A percentile compares a stretch with the other conserved stretches of the same genome.
Conservation (phyloP, 768 basidiomycete species). For the Calocera viscosa region DNA sequence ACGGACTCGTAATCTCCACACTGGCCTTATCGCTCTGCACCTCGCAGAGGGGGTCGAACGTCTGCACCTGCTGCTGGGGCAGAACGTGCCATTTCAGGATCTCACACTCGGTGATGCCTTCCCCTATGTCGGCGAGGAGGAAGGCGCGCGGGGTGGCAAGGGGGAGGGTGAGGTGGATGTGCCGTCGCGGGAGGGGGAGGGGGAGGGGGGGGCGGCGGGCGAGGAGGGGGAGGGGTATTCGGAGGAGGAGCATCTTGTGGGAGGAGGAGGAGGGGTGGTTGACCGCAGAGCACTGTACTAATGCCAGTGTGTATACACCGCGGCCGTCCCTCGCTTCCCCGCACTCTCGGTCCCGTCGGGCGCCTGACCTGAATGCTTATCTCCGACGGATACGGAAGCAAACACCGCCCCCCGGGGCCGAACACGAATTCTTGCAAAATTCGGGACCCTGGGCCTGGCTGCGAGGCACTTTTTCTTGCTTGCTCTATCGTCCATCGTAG, state of each 20-base stretch:
- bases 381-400: too few relatives aligned
- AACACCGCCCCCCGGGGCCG: too few relatives aligned
- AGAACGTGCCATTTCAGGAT: conserved; percentile 64
- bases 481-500: too few relatives aligned
- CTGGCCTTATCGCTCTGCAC: conserved; percentile 85
- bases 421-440: too few relatives aligned
- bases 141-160: conserved; percentile 8
- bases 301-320: too few relatives aligned
- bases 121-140: conserved; percentile 41
- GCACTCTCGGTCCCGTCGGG: too few relatives aligned
- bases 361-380: too few relatives aligned
- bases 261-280: neutral
- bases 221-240: neutral
- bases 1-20: conserved; percentile 83
- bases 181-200: neutral
- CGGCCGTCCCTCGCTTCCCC: too few relatives aligned
- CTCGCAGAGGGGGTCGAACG: conserved; percentile 57
- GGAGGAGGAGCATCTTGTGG: neutral
- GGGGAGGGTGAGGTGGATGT: neutral
- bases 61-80: conserved; percentile 22
- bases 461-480: too few relatives aligned
- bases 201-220: neutral
- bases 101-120: conserved; percentile 85
- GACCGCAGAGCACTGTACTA: too few relatives aligned
- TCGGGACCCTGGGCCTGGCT: too few relatives aligned